These are phyloP conservation scores for Crassisporium funariophilum DNA, from an alignment of 768 basidiomycete species.

Conservation along the genomic window DNA sequence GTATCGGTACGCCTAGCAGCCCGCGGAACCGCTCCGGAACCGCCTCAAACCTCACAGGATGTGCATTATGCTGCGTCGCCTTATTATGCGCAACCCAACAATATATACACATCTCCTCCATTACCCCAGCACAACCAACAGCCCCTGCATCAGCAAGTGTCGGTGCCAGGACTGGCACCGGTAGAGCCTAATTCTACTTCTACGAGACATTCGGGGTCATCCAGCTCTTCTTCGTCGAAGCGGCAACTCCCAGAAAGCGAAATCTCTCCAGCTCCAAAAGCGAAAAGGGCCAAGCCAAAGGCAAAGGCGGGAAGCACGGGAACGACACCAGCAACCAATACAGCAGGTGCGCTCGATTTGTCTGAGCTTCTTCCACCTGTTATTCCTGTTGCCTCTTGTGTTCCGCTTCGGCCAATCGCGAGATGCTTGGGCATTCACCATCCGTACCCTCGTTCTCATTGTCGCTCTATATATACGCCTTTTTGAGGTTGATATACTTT, in stretches of 20 bases:
- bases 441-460: no score
- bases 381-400: conserved; percentile 3
- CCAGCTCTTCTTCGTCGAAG: conserved; percentile 26
- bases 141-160: conserved; percentile 13
- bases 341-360: conserved; percentile 23
- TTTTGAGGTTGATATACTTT: no score
- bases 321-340: conserved; percentile 15
- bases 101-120: conserved; percentile 15
- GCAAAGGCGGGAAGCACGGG: conserved; percentile 41
- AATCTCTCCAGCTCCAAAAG: conserved; percentile 36
- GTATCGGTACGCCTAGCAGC: conserved; percentile 62
- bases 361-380: conserved; percentile 11
- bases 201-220: conserved; percentile 6
- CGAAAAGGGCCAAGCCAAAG: conserved; percentile 42
- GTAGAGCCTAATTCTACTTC: conserved; percentile 2
- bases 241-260: conserved; percentile 39
- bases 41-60: conserved; percentile 23
- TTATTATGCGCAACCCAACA: conserved; percentile 31
- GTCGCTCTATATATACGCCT: no score
- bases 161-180: conserved; percentile 3
- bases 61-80: conserved; percentile 34
- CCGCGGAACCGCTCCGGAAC: conserved; percentile 41
- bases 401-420: no score
- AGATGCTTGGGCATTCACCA: no score
- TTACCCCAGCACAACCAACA: conserved; percentile 14